Evolutionary conservation across 768 basidiomycete genomes (phyloP).

Genomic region (Termitomyces titanicus): DNA sequence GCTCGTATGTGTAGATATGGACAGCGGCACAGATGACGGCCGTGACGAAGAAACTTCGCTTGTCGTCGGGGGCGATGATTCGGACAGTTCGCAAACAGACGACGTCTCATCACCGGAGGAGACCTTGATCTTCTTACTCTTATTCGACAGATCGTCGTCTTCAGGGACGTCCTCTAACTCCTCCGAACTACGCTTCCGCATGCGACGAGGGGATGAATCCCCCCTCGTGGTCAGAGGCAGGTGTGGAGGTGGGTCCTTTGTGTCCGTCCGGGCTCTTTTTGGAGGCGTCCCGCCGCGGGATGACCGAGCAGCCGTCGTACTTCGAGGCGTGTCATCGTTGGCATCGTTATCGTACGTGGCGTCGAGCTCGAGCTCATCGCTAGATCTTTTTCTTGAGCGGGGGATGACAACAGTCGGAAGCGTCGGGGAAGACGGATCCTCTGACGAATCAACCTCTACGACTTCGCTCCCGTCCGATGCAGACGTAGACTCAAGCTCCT

Average conservation of each 20-base stretch:
- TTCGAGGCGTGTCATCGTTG: neutral
- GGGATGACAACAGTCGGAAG: neutral
- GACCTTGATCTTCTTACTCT: constrained; percentile 11
- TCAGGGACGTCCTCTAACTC: constrained; percentile 35
- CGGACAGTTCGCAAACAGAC: neutral
- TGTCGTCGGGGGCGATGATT: neutral
- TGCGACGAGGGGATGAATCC: constrained; percentile 17
- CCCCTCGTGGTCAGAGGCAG: neutral
- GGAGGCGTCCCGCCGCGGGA: constrained; percentile 26
- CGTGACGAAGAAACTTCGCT: constrained; percentile 1
- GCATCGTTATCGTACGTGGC: constrained; percentile 8
- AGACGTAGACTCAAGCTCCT: constrained; percentile 13
- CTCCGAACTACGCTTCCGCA: constrained; percentile 48
- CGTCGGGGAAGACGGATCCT: neutral
- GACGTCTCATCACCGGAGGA: neutral
- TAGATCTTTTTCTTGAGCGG: constrained; percentile 20
- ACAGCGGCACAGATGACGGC: constrained; percentile 4
- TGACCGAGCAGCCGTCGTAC: neutral
- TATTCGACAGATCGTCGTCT: neutral
- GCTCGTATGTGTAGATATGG: neutral
- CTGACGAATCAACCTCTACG: neutral
- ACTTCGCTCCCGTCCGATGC: constrained; percentile 7
- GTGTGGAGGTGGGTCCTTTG: constrained; percentile 8
- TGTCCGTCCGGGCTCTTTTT: constrained; percentile 20
- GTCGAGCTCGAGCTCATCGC: constrained; percentile 30